Evolutionary conservation across 495 filamentous ascomycete genomes (phyloP).

Genomic region (Aspergillus funiculosus): DNA sequence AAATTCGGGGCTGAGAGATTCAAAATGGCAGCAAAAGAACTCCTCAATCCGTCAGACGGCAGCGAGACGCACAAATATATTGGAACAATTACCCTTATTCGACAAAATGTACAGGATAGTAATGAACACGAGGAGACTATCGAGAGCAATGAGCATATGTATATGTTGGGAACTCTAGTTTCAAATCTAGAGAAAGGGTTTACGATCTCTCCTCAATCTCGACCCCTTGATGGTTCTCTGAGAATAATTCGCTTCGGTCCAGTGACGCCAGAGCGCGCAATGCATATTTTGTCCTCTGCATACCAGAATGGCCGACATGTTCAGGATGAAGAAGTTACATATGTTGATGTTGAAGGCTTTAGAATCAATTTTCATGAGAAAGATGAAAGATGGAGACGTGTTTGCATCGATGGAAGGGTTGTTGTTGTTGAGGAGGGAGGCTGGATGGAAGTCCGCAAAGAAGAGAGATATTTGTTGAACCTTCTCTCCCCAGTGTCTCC

Average conservation of each 20-base stretch:
- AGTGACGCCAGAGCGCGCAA: constrained; percentile 53
- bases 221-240: constrained; percentile 60
- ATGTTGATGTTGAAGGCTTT: constrained; percentile 58
- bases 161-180: constrained; percentile 68
- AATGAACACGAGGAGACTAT: constrained; percentile 27
- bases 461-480: constrained; percentile 22
- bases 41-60: constrained; percentile 56
- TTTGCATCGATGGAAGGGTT: constrained; percentile 87
- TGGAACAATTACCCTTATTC: constrained; percentile 47
- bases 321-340: constrained; percentile 52
- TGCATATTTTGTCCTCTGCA: constrained; percentile 69
- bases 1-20: constrained; percentile 70
- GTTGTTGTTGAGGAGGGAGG: constrained; percentile 63
- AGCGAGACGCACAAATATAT: constrained; percentile 61
- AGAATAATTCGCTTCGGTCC: constrained; percentile 69
- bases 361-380: constrained; percentile 59
- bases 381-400: constrained; percentile 65
- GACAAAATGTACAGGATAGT: constrained; percentile 19
- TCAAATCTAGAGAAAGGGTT: constrained; percentile 76
- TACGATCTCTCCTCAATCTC: constrained; percentile 64
- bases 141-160: constrained; percentile 51
- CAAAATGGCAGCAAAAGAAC: constrained; percentile 70
- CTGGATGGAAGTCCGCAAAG: constrained; percentile 59
- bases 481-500: constrained; percentile 14
- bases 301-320: constrained; percentile 73